These are phyloP conservation scores for Rhododendron williamsianum DNA, from an alignment of 148 eudicot species.

Conservation along the genomic window DNA sequence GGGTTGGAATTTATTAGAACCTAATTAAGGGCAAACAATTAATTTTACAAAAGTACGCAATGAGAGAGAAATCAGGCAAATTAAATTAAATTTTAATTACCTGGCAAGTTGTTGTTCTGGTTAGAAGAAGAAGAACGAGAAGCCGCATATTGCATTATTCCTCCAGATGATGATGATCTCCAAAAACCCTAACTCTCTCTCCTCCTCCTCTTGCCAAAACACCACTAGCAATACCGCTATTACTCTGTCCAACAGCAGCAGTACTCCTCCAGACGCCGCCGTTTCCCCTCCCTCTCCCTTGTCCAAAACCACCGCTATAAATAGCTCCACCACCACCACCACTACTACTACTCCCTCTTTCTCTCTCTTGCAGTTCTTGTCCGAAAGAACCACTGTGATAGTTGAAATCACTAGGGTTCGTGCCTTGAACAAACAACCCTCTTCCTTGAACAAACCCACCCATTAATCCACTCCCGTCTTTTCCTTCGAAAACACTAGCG, in stretches of 20 bases:
- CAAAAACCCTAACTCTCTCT: not conserved
- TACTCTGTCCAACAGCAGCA: not conserved
- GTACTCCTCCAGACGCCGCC: not conserved
- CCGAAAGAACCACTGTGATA: not conserved
- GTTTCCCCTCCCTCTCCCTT: not conserved
- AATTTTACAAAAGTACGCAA: not conserved
- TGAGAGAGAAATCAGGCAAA: not conserved
- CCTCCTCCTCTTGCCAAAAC: not conserved
- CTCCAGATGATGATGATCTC: not conserved
- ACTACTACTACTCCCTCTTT: not conserved
- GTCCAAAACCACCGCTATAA: not conserved
- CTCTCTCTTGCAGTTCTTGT: not conserved
- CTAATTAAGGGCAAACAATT: not conserved
- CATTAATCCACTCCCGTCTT: not conserved
- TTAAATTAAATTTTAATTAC: not conserved
- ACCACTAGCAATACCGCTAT: not conserved
- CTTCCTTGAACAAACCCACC: not conserved
- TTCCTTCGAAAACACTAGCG: not conserved
- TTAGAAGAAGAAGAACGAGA: not conserved
- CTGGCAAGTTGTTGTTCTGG: not conserved
- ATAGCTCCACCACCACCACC: not conserved
- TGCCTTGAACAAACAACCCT: not conserved
- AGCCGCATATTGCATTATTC: not conserved
- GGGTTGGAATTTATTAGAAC: not conserved
- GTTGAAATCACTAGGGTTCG: not conserved